Conservation (phyloP, 768 basidiomycete species). For the Kwoniella dendrophila region DNA sequence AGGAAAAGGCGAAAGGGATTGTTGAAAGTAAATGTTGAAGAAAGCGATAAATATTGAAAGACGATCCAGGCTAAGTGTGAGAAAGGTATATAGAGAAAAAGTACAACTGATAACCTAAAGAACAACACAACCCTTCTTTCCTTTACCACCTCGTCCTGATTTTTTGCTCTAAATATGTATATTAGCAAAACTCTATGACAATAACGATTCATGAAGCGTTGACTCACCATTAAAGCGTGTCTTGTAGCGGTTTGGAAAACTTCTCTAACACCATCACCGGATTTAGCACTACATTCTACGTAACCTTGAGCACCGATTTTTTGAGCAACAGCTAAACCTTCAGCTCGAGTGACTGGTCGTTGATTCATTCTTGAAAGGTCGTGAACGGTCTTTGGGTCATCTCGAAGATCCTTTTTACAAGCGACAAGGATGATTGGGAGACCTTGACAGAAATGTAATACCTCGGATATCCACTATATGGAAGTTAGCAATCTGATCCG, state of each 20-base stretch:
- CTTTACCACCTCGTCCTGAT: slow-evolving; percentile 38
- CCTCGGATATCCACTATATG: slow-evolving; percentile 93
- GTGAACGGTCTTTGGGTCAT: slow-evolving; percentile 88
- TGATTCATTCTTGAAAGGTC: slow-evolving; percentile 93
- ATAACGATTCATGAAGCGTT: not conserved
- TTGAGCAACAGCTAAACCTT: slow-evolving; percentile 93
- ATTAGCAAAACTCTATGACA: not conserved
- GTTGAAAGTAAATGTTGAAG: not conserved
- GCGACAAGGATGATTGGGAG: slow-evolving; percentile 96
- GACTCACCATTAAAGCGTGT: slow-evolving; percentile 66
- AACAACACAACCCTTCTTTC: slow-evolving; percentile 46
- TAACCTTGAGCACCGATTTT: slow-evolving; percentile 97
- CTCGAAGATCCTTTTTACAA: slow-evolving; percentile 97
- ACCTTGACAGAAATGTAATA: slow-evolving; percentile 94
- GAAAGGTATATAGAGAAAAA: slow-evolving; percentile 2
- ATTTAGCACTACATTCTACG: slow-evolving; percentile 94
- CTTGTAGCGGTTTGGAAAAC: slow-evolving; percentile 98
- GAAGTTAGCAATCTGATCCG: not conserved
- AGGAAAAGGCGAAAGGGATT: slow-evolving; percentile 2
- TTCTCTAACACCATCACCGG: slow-evolving; percentile 94
- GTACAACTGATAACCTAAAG: slow-evolving; percentile 38
- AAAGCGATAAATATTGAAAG: not conserved
- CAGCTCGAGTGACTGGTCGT: slow-evolving; percentile 67
- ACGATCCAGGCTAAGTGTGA: not conserved
- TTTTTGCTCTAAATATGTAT: slow-evolving; percentile 43